phyloP scores from a whole-genome alignment of 2,329 filamentous ascomycete genomes.

The Fonsecaea monophora region DNA sequence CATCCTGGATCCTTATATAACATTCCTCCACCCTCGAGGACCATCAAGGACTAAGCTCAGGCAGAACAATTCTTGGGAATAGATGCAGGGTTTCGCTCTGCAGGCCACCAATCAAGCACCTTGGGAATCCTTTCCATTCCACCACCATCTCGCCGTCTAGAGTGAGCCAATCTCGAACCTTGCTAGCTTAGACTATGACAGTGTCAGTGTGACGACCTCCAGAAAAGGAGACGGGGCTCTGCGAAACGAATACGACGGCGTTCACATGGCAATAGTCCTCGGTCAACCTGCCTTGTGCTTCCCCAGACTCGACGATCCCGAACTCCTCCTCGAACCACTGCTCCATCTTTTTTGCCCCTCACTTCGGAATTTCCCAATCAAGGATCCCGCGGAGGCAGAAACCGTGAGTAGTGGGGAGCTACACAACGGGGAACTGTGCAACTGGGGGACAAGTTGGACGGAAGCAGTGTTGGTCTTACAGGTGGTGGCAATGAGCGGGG shows the following conservation, averaged over 20 bases:
- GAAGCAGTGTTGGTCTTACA: not conserved
- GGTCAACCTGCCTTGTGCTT: constrained; percentile 15
- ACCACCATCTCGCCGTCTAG: not conserved
- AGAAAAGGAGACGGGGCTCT: not conserved
- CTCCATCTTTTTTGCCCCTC: constrained; percentile 20
- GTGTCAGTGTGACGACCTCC: not conserved
- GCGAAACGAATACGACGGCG: not conserved
- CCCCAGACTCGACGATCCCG: constrained; percentile 21
- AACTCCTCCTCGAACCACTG: not conserved
- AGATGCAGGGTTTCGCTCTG: not conserved
- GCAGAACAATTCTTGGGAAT: not conserved
- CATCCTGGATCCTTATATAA: not conserved
- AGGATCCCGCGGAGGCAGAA: constrained; percentile 20
- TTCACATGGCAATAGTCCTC: not conserved
- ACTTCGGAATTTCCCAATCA: constrained; percentile 23
- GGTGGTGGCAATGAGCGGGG: not conserved
- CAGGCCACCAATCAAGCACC: not conserved
- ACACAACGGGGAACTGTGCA: not conserved
- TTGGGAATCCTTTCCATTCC: not conserved
- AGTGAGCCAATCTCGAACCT: not conserved
- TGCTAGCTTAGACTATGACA: not conserved
- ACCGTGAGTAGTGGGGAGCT: not conserved
- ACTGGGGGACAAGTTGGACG: not conserved
- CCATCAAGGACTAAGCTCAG: not conserved
- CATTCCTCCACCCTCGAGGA: not conserved